A percentile compares a stretch with the other conserved stretches of the same genome.
phyloP scores from a whole-genome alignment of 176 grass and related monocot genomes.

The Oryza brachyantha region DNA sequence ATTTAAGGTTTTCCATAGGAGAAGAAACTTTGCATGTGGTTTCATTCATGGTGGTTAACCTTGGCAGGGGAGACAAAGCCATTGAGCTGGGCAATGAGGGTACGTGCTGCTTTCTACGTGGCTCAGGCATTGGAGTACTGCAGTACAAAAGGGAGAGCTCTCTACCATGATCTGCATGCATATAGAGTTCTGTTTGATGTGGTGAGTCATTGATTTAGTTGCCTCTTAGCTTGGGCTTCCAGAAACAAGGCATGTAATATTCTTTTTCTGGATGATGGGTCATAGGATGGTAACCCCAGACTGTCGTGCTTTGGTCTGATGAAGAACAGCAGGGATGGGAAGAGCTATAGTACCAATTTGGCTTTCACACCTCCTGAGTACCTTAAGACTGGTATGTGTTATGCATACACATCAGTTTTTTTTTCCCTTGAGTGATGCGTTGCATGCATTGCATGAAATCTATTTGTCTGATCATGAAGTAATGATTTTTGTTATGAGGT shows the following conservation, averaged over 20 bases:
- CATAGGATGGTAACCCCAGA: constrained; percentile 75
- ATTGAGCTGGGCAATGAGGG: constrained; percentile 78
- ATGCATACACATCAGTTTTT: not conserved
- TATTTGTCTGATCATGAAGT: not conserved
- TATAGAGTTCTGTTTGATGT: constrained; percentile 91
- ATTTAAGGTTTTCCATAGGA: not conserved
- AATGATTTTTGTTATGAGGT: not conserved
- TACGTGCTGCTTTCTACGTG: constrained; percentile 71
- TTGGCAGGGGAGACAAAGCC: constrained; percentile 82
- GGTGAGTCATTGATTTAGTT: constrained; percentile 33
- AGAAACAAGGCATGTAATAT: not conserved
- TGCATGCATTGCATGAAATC: not conserved
- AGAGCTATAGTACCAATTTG: constrained; percentile 92
- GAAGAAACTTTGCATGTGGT: not conserved
- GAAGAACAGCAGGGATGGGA: constrained; percentile 93
- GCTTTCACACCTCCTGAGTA: constrained; percentile 93
- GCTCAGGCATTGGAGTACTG: constrained; percentile 82
- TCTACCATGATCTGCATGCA: constrained; percentile 89
- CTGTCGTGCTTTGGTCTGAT: constrained; percentile 90
- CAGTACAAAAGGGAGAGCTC: constrained; percentile 58
- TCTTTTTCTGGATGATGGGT: not conserved
- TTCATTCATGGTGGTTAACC: constrained; percentile 6
- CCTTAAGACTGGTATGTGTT: constrained; percentile 65
- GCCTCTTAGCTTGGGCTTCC: not conserved
- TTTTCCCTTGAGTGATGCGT: not conserved